Conservation (phyloP, 345 rosid species). For the Boechera retrofracta region DNA sequence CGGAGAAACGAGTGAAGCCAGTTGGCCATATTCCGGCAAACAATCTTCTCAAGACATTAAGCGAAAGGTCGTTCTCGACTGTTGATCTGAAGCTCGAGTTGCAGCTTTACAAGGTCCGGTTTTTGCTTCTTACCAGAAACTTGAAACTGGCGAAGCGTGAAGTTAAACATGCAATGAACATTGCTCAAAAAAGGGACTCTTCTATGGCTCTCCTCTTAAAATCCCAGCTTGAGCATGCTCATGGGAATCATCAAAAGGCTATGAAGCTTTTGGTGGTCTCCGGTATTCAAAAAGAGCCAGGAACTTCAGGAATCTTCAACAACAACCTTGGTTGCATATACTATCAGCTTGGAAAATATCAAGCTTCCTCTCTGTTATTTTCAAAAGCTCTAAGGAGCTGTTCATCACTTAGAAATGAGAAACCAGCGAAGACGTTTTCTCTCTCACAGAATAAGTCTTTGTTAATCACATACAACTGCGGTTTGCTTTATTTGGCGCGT, state of each 20-base stretch:
- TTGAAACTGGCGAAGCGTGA: constrained; percentile 95
- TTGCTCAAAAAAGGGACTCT: constrained; percentile 88
- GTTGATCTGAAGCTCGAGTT: constrained; percentile 88
- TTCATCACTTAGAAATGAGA: constrained; percentile 74
- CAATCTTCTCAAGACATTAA: constrained; percentile 61
- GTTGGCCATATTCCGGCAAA: constrained; percentile 60
- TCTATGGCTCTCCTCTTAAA: constrained; percentile 87
- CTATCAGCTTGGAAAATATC: constrained; percentile 75
- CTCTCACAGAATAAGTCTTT: constrained; percentile 89
- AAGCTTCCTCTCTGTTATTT: constrained; percentile 67
- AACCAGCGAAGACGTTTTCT: constrained; percentile 66
- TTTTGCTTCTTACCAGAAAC: constrained; percentile 88
- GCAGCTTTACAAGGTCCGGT: constrained; percentile 92
- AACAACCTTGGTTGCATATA: constrained; percentile 96
- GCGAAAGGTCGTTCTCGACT: constrained; percentile 62
- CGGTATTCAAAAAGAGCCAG: constrained; percentile 67
- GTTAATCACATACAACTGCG: constrained; percentile 79
- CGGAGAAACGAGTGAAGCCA: constrained; percentile 62
- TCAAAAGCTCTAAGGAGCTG: constrained; percentile 75
- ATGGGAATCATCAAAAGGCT: constrained; percentile 92
- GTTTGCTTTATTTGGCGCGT: constrained; percentile 79
- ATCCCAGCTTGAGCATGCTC: constrained; percentile 97
- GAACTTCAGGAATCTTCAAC: constrained; percentile 76
- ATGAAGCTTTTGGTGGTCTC: constrained; percentile 89
- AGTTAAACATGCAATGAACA: constrained; percentile 93